A percentile compares a stretch with the other conserved stretches of the same genome.
Conservation (phyloP, 495 filamentous ascomycete species). For the Achaetomiella virescens region DNA sequence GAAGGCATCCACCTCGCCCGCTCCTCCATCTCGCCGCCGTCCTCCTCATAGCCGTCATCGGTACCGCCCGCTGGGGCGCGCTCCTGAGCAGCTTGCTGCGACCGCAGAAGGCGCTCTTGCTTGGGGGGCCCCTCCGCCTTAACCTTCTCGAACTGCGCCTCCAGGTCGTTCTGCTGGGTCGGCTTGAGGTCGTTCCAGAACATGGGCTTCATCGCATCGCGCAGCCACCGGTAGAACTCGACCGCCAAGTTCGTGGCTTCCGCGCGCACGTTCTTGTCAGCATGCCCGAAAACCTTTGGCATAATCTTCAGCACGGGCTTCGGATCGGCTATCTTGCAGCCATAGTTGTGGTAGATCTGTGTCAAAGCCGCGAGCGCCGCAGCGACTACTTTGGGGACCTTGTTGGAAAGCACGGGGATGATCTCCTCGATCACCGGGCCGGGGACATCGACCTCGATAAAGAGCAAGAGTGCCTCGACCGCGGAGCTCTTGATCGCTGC, state of each 20-base stretch:
- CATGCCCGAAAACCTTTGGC: constrained; percentile 89
- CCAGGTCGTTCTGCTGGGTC: constrained; percentile 89
- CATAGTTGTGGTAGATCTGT: constrained; percentile 82
- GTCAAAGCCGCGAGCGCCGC: constrained; percentile 74
- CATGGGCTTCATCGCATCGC: constrained; percentile 95
- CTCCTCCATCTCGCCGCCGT: constrained; percentile 60
- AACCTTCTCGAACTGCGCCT: constrained; percentile 87
- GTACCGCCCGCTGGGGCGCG: constrained; percentile 53
- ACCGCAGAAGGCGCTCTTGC: constrained; percentile 81
- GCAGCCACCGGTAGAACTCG: constrained; percentile 94
- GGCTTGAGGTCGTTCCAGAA: constrained; percentile 97
- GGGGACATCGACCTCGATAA: constrained; percentile 83
- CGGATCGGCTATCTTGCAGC: constrained; percentile 92
- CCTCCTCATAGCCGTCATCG: constrained; percentile 52
- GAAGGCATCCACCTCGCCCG: constrained; percentile 68
- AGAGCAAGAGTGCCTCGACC: constrained; percentile 79
- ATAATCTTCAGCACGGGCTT: constrained; percentile 89
- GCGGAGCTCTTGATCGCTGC: constrained; percentile 82
- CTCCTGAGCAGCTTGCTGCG: constrained; percentile 79
- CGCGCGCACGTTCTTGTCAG: constrained; percentile 96
- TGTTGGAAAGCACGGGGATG: constrained; percentile 76
- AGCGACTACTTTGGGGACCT: constrained; percentile 90
- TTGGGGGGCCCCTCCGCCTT: constrained; percentile 84
- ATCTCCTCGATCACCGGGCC: constrained; percentile 87
- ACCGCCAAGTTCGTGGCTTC: constrained; percentile 89